Conservation (phyloP, 805 yeast genomes). For the Hanseniaspora meyeri region DNA sequence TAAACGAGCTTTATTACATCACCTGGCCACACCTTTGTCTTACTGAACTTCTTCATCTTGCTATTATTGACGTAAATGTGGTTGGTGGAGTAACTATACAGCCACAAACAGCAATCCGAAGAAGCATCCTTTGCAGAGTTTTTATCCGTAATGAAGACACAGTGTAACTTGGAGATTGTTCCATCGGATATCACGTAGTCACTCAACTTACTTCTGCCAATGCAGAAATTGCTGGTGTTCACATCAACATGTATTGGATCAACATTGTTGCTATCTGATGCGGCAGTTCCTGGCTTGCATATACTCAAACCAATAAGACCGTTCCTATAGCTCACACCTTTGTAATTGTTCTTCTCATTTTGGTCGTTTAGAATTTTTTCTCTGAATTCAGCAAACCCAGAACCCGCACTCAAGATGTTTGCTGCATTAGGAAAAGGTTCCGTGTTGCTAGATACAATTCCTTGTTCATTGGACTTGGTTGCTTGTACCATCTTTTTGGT, state of each 20-base stretch:
- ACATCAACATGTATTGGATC: background rate
- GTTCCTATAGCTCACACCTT: background rate
- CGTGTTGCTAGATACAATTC: background rate
- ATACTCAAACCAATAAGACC: background rate
- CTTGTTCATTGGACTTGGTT: background rate
- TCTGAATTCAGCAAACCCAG: background rate
- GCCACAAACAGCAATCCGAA: slow-evolving; percentile 58
- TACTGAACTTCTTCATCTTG: slow-evolving; percentile 49
- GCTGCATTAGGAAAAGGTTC: background rate
- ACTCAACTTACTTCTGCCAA: slow-evolving; percentile 61
- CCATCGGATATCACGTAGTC: slow-evolving; percentile 55
- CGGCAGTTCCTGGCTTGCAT: background rate
- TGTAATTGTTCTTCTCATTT: background rate
- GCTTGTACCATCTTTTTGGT: background rate
- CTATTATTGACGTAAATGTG: slow-evolving; percentile 58
- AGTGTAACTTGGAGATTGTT: slow-evolving; percentile 75
- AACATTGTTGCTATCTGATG: background rate
- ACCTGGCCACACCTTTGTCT: slow-evolving; percentile 47
- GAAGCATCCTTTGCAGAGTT: slow-evolving; percentile 40
- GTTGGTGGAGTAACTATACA: slow-evolving; percentile 68
- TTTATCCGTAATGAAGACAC: slow-evolving; percentile 40
- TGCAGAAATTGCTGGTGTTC: slow-evolving; percentile 31
- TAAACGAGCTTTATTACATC: slow-evolving; percentile 56
- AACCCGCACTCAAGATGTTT: background rate
- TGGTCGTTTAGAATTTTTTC: background rate